A percentile compares a stretch with the other conserved stretches of the same genome.
phyloP scores from a whole-genome alignment of 306 rosid species.

The Cucumis sativus region DNA sequence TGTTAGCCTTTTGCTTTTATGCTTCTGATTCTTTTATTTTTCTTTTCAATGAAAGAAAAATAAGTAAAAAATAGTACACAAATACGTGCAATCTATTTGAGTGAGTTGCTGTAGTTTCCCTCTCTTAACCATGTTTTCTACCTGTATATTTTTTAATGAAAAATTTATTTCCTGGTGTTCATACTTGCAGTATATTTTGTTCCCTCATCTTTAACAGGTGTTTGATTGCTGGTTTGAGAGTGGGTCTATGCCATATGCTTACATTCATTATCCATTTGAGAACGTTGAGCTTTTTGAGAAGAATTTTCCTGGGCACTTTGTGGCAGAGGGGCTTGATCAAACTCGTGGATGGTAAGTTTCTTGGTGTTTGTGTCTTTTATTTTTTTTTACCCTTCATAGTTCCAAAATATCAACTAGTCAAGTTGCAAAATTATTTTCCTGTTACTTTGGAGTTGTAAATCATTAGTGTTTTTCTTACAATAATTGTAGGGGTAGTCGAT shows the following conservation, averaged over 20 bases:
- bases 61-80: no score
- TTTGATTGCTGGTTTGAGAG: conserved; percentile 99
- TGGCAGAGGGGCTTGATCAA: conserved; percentile 94
- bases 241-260: conserved; percentile 98
- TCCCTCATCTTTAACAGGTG: conserved; percentile 39
- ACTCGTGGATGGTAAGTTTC: conserved; percentile 91
- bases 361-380: neutral
- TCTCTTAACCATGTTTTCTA: neutral
- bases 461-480: neutral
- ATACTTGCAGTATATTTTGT: neutral
- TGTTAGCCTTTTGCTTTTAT: neutral
- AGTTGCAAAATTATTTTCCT: neutral
- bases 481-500: no score
- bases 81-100: neutral
- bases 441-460: neutral
- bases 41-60: neutral
- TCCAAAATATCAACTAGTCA: neutral
- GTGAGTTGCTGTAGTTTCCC: neutral
- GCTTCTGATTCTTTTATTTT: neutral
- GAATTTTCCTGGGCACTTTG: conserved; percentile 92
- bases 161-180: neutral
- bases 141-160: neutral
- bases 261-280: conserved; percentile 92
- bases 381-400: neutral
- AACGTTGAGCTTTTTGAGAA: conserved; percentile 79